These are phyloP conservation scores for Peronospora tabacina DNA, from an alignment of 352 stramenopile species.

Conservation along the genomic window DNA sequence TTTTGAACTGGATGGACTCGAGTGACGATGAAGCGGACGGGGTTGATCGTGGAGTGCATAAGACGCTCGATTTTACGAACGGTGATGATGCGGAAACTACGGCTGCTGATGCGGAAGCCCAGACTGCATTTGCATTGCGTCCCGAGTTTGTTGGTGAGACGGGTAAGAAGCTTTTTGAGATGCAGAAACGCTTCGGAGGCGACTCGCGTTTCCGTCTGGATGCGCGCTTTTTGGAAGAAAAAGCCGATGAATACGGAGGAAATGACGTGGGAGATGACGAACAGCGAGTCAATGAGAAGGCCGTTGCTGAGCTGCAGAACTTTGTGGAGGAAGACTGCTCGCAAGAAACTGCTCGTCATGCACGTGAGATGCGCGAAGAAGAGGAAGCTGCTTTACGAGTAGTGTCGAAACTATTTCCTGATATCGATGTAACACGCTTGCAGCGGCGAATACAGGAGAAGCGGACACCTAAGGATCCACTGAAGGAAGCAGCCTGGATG, in stretches of 20 bases:
- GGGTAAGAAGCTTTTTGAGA: conserved; percentile 70
- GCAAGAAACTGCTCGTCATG: conserved; percentile 28
- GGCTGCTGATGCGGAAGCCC: conserved; percentile 23
- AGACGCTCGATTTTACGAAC: conserved; percentile 42
- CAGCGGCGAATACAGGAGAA: conserved; percentile 38
- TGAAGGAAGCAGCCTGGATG: conserved; percentile 78
- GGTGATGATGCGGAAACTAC: conserved; percentile 23
- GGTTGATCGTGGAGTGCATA: conserved; percentile 10
- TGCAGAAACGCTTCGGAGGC: conserved; percentile 73
- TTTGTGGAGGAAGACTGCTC: conserved; percentile 43
- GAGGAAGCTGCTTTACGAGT: conserved; percentile 44
- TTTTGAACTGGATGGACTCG: conserved; percentile 51
- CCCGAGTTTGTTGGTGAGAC: conserved; percentile 64
- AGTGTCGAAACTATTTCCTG: conserved; percentile 52
- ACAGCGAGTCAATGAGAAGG: conserved; percentile 16
- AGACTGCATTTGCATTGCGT: conserved; percentile 48
- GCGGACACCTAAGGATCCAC: conserved; percentile 43
- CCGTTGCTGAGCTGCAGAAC: conserved; percentile 32
- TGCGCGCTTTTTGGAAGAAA: conserved; percentile 61
- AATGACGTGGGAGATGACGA: conserved; percentile 34
- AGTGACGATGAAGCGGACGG: conserved; percentile 40
- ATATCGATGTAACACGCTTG: conserved; percentile 60
- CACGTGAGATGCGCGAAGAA: conserved; percentile 42
- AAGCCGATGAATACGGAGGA: conserved; percentile 51
- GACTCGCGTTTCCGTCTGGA: conserved; percentile 76